Conservation (phyloP, 306 rosid species). For the Alnus rubra region DNA sequence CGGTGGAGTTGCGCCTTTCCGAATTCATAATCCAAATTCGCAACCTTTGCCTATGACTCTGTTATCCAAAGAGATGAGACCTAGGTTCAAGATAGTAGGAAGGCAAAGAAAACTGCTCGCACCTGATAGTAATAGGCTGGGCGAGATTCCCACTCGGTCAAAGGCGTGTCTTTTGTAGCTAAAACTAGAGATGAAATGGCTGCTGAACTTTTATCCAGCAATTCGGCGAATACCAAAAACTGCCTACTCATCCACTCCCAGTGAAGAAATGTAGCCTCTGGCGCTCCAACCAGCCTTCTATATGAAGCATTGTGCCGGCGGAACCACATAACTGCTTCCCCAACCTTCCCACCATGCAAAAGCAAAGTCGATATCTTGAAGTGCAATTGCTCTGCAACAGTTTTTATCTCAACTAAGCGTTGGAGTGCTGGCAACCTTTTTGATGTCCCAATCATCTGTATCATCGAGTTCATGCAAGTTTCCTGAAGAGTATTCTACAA, state of each 20-base stretch:
- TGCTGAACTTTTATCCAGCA: slow-evolving; percentile 79
- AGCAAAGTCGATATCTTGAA: slow-evolving; percentile 85
- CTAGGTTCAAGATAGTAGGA: background rate
- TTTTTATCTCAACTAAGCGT: slow-evolving; percentile 84
- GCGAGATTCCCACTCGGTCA: slow-evolving; percentile 82
- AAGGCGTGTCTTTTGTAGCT: slow-evolving; percentile 55
- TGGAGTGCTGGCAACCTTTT: slow-evolving; percentile 74
- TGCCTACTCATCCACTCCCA: slow-evolving; percentile 99
- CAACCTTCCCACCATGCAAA: slow-evolving; percentile 90
- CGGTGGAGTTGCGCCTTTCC: background rate
- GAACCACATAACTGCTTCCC: slow-evolving; percentile 84
- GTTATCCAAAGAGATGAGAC: background rate
- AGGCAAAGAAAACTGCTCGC: slow-evolving; percentile 37
- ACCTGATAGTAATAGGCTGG: slow-evolving; percentile 91
- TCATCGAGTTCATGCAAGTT: slow-evolving; percentile 9
- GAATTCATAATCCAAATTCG: background rate
- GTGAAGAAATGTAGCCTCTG: slow-evolving; percentile 83
- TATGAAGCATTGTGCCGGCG: slow-evolving; percentile 74
- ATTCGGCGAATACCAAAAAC: slow-evolving; percentile 87
- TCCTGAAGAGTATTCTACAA: background rate
- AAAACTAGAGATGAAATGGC: slow-evolving; percentile 41
- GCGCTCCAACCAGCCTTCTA: slow-evolving; percentile 68
- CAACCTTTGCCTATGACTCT: background rate
- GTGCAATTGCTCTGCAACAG: slow-evolving; percentile 77
- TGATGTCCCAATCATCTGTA: slow-evolving; percentile 80